Evolutionary conservation across 306 rosid species (phyloP).

Genomic region (Trifolium repens): DNA sequence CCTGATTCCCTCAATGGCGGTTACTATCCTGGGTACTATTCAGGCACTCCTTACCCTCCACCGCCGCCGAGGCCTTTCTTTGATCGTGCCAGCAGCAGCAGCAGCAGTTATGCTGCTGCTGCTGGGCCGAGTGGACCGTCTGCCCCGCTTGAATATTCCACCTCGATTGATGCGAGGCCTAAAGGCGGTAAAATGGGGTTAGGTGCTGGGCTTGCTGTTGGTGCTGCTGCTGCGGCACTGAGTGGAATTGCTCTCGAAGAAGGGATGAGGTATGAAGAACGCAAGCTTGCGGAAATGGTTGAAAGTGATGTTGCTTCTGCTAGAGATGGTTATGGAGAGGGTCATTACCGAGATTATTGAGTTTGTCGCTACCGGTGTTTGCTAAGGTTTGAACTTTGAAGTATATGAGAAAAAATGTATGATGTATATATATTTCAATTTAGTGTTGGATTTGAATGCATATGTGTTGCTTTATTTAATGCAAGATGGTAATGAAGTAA

Average conservation of each 20-base stretch:
- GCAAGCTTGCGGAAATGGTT: constrained; percentile 63
- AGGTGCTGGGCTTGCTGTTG: constrained; percentile 75
- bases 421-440: constrained; percentile 40
- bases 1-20: constrained; percentile 55
- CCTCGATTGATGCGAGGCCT: constrained; percentile 58
- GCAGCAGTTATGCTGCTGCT: constrained; percentile 47
- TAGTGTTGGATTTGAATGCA: constrained; percentile 40
- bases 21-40: constrained; percentile 63
- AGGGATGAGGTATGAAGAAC: constrained; percentile 72
- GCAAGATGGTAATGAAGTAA: constrained; percentile 19
- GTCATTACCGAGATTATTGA: constrained; percentile 47
- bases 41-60: constrained; percentile 69
- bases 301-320: constrained; percentile 52
- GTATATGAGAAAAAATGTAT: constrained; percentile 20
- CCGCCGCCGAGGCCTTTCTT: constrained; percentile 69
- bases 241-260: constrained; percentile 79
- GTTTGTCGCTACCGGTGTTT: background rate
- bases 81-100: constrained; percentile 48
- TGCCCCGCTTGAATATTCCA: constrained; percentile 70
- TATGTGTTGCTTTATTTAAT: constrained; percentile 24
- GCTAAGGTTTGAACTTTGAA: constrained; percentile 40
- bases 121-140: constrained; percentile 69
- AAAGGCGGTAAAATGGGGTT: constrained; percentile 59
- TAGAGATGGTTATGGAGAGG: constrained; percentile 60
- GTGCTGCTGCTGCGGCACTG: constrained; percentile 73